Percentiles rank a stretch among this genome's conserved stretches.
Evolutionary conservation across 2,329 filamentous ascomycete species (phyloP).

Genomic region (Ascochyta pisi): DNA sequence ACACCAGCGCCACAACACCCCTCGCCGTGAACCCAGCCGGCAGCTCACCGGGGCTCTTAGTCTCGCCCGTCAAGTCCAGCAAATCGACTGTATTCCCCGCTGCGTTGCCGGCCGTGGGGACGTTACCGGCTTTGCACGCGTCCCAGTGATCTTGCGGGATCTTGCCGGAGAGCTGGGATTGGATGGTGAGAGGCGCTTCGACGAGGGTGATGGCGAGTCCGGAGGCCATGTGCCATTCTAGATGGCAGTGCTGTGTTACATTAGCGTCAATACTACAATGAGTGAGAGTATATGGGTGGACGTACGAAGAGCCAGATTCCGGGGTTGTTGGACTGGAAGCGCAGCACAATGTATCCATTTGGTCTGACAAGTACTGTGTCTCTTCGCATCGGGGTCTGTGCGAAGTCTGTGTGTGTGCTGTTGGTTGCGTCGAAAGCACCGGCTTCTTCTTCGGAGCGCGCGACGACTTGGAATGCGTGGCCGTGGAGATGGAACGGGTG

Average conservation of each 20-base stretch:
- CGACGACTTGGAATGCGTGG: slow-evolving; percentile 48
- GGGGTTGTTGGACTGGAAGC: slow-evolving; percentile 62
- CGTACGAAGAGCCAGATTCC: slow-evolving; percentile 43
- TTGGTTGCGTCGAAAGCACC: slow-evolving; percentile 57
- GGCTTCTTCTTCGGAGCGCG: slow-evolving; percentile 42
- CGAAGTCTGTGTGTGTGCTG: slow-evolving; percentile 34
- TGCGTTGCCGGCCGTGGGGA: slow-evolving; percentile 71
- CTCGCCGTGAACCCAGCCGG: slow-evolving; percentile 73
- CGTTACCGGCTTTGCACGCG: slow-evolving; percentile 61
- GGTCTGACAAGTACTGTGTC: slow-evolving; percentile 63
- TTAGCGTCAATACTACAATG: slow-evolving; percentile 4
- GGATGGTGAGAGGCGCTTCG: slow-evolving; percentile 63
- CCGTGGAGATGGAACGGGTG: slow-evolving; percentile 76
- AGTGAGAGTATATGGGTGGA: neutral
- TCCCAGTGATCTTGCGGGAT: slow-evolving; percentile 70
- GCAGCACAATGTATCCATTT: slow-evolving; percentile 62
- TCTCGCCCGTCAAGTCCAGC: slow-evolving; percentile 62
- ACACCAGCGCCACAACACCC: slow-evolving; percentile 77
- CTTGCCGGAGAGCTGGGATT: slow-evolving; percentile 58
- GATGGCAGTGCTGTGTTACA: slow-evolving; percentile 29
- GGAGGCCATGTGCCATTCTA: slow-evolving; percentile 52
- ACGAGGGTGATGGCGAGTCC: slow-evolving; percentile 61
- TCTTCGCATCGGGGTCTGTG: slow-evolving; percentile 54
- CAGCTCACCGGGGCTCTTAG: slow-evolving; percentile 61
- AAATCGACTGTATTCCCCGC: slow-evolving; percentile 72